phyloP scores from a whole-genome alignment of 164 flowering plant species.

The Sedum album region DNA sequence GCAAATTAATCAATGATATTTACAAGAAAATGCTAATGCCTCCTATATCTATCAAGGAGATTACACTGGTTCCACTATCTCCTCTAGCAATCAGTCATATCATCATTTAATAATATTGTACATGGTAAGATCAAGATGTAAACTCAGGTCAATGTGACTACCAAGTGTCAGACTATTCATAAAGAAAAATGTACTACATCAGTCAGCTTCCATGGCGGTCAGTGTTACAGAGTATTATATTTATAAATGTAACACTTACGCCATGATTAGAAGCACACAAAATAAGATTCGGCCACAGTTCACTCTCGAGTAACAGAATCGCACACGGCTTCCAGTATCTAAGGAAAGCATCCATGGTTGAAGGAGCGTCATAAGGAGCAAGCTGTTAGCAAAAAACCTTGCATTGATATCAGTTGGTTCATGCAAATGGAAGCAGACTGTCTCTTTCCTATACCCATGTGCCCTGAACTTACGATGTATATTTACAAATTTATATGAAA shows the following conservation, averaged over 20 bases:
- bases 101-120: not conserved
- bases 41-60: not conserved
- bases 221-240: not conserved
- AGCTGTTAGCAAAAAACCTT: constrained; percentile 33
- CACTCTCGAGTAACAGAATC: constrained; percentile 70
- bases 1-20: not conserved
- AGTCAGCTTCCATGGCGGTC: not conserved
- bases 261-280: constrained; percentile 61
- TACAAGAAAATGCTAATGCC: not conserved
- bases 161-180: not conserved
- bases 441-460: not conserved
- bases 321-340: constrained; percentile 81
- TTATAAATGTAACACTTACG: constrained; percentile 33
- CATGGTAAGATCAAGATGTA: not conserved
- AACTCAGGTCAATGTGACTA: not conserved
- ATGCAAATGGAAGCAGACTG: not conserved
- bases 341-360: constrained; percentile 62
- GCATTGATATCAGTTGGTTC: not conserved
- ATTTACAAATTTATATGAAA: not conserved
- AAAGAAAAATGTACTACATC: not conserved
- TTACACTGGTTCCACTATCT: not conserved
- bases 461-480: not conserved
- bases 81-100: not conserved
- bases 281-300: constrained; percentile 94
- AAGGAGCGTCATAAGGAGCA: constrained; percentile 80